A percentile compares a stretch with the other conserved stretches of the same genome.
Evolutionary conservation across 2,329 filamentous ascomycete genomes (phyloP).

Genomic region (Atkinsonella texensis): DNA sequence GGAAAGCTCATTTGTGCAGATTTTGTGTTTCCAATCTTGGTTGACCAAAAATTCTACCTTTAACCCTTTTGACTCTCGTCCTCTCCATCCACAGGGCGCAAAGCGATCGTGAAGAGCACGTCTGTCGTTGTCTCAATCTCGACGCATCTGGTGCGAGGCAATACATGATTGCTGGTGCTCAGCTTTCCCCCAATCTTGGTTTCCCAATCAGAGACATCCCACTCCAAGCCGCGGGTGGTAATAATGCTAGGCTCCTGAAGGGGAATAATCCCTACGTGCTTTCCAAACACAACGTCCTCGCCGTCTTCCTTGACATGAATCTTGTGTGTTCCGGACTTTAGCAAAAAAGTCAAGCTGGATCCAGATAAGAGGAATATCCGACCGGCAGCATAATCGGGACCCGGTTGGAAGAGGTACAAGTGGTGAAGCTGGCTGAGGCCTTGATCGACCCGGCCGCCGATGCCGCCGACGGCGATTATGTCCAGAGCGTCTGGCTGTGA

Average conservation of each 20-base stretch:
- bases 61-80: slow-evolving; percentile 16
- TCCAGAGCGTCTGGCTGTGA: slow-evolving; percentile 31
- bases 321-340: slow-evolving; percentile 55
- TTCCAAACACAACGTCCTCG: slow-evolving; percentile 48
- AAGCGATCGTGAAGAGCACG: slow-evolving; percentile 65
- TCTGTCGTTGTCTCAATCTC: slow-evolving; percentile 50
- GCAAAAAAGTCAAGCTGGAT: slow-evolving; percentile 68
- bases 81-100: slow-evolving; percentile 28
- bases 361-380: slow-evolving; percentile 70
- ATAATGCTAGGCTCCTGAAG: slow-evolving; percentile 69
- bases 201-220: slow-evolving; percentile 77
- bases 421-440: slow-evolving; percentile 83
- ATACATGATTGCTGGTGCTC: slow-evolving; percentile 72
- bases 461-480: slow-evolving; percentile 71
- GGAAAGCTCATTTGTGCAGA: background rate
- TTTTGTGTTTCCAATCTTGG: no score
- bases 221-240: slow-evolving; percentile 69
- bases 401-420: slow-evolving; percentile 52
- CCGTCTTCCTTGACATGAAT: slow-evolving; percentile 49
- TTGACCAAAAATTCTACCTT: background rate
- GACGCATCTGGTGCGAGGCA: slow-evolving; percentile 45
- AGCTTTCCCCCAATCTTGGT: slow-evolving; percentile 62
- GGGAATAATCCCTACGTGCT: slow-evolving; percentile 78
- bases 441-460: slow-evolving; percentile 87
- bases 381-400: slow-evolving; percentile 36